Evolutionary conservation across 108 stramenopile genomes (phyloP), one percentile per base, ranked within the genome.

Genomic region (Skeletonema marinoi): DNA sequence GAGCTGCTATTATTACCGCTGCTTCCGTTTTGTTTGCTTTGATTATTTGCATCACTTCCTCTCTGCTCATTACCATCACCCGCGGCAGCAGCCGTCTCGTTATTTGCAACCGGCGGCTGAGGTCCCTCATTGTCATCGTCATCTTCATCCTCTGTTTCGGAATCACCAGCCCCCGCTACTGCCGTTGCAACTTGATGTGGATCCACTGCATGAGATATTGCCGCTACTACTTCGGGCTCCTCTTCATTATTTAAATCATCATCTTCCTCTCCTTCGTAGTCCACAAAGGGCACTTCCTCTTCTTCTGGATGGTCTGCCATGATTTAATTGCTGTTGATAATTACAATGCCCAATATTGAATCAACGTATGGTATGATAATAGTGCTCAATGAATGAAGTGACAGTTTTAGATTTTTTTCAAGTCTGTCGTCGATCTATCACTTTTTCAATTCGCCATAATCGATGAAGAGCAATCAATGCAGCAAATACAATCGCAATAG

Each of bases 221-320:
- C 50, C 6, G 32, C 68, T 41, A 12, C 3, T 41, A 12, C 8
- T 39, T 0, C 11, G 11, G 39, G 71, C 14, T 60, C 67, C 31
- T 60, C 58, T 3, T 46, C 67, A 3, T 62, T 60, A 11, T 21
- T 10, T 8, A 8, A 4, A 19, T 17, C 48, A 56, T 56, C 54
- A 8, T 56, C 54, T 32, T 77, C 76, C 44, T 68, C 76, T 70
- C 77, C 68, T 56, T 82, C 81, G 81, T 82, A 82, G 65, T 82
- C 81, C 48, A 82, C 81, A 29, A 76, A 74, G 63, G 80, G 80
- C 29, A 71, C 73, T n/a, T 66, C 73, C 12, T 66, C 82, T 19
- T 84, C 64, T 17, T 61, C 77, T 25, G 51, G 35, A 70, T 69
- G 68, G 21, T 62, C 61, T 31, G 68, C 73, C 73, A 74, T 74